Evolutionary conservation across 208 protist species (phyloP), one percentile per base, ranked within the genome.

Genomic region (Leishmania tarentolae): DNA sequence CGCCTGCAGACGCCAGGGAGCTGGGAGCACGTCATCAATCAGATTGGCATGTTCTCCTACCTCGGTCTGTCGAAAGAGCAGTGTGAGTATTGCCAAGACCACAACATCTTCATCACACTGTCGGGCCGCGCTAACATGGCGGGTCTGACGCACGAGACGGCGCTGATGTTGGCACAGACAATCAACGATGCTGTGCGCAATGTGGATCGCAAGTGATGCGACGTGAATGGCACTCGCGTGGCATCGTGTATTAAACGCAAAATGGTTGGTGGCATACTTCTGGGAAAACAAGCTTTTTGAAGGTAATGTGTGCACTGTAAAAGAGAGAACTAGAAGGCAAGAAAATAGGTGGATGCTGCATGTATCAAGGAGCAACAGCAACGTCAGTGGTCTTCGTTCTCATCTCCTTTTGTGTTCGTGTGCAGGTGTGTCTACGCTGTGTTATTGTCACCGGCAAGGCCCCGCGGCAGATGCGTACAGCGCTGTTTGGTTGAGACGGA

Each of bases 31-130:
- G 94, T 99, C 47, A 91, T 94, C 52, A 87, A 91, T 11, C 99
- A 99, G 91, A 99, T 99, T 66, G 99, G 99, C 83, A 99, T 99
- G 99, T 99, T 99, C 88, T 99, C 97, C 73, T 99, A 95, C 87
- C 96, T 98, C 35, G 98, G 98, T 17, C 92, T 99, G n/a, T 94
- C 88, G 52, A 90, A 90, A 78, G 83, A 91, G 85, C 93, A 98
- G 90, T 97, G 91, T 77, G 81, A 91, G 82, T 91, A 88, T 78
- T 89, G 91, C 80, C 77, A 90, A 61, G 83, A 93, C 66, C 87
- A 91, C 78, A 89, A 92, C 56, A 84, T 95, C 42, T 97, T 96
- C 85, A 93, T 97, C 75, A 90, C 91, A 5, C 72, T 88, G 4
- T 91, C 87, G 9, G 91, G 92, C 1, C 92, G 94, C 57, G 92